These are phyloP conservation scores for Thermomyces lanuginosus DNA, from an alignment of 2,329 filamentous ascomycete species.

Conservation along the genomic window DNA sequence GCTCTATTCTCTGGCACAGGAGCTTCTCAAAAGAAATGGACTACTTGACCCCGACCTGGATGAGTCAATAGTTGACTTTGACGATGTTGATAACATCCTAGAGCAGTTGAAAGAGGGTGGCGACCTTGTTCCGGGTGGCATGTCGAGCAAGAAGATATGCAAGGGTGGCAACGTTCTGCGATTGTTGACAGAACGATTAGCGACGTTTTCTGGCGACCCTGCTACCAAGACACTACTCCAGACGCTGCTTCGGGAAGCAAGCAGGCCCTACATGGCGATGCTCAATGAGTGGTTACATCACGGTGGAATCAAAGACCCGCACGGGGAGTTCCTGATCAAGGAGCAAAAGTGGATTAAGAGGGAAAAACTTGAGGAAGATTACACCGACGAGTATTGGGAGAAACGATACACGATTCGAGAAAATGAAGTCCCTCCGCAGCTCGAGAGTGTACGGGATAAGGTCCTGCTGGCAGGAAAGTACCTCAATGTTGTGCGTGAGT, in stretches of 20 bases:
- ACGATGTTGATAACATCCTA: slow-evolving; percentile 84
- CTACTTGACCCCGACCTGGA: slow-evolving; percentile 59
- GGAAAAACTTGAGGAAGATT: slow-evolving; percentile 83
- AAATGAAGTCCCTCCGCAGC: slow-evolving; percentile 76
- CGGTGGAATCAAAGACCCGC: slow-evolving; percentile 84
- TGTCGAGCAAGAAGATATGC: slow-evolving; percentile 78
- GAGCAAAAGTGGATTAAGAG: slow-evolving; percentile 90
- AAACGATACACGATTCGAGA: slow-evolving; percentile 90
- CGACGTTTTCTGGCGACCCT: slow-evolving; percentile 85
- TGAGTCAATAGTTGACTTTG: slow-evolving; percentile 55
- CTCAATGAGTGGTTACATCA: slow-evolving; percentile 97
- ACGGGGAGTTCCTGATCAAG: slow-evolving; percentile 85
- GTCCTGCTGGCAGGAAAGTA: slow-evolving; percentile 93
- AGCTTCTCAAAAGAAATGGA: slow-evolving; percentile 74
- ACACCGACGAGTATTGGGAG: slow-evolving; percentile 99
- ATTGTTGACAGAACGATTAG: slow-evolving; percentile 65
- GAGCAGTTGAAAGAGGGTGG: slow-evolving; percentile 78
- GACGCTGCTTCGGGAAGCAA: slow-evolving; percentile 69
- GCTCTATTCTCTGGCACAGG: slow-evolving; percentile 71
- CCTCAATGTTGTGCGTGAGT: slow-evolving; percentile 92
- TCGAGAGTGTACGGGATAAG: slow-evolving; percentile 82
- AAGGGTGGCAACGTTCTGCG: slow-evolving; percentile 94
- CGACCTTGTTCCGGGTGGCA: slow-evolving; percentile 59
- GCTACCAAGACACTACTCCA: slow-evolving; percentile 69
- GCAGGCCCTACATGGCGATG: slow-evolving; percentile 93